Percentiles rank a stretch among this genome's conserved stretches.
These are phyloP conservation scores for Glonium stellatum DNA, from an alignment of 495 filamentous ascomycete genomes.

Conservation along the genomic window DNA sequence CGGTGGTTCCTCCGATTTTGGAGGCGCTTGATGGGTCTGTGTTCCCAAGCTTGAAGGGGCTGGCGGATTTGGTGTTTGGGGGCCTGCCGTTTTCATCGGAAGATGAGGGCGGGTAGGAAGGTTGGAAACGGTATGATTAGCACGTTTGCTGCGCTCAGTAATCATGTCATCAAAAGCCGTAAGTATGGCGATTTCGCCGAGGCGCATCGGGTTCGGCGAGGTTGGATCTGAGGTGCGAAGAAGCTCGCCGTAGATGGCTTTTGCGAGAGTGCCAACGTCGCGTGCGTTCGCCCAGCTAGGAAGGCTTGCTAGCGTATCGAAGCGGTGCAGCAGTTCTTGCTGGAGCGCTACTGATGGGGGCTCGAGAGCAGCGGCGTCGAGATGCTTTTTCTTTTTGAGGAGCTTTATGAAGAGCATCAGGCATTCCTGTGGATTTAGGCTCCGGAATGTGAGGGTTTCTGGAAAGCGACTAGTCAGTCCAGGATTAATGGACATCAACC, in stretches of 20 bases:
- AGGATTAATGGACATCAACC: constrained; percentile 55
- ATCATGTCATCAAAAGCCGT: constrained; percentile 10
- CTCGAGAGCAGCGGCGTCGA: constrained; percentile 26
- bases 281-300: constrained; percentile 63
- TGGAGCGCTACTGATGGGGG: constrained; percentile 1
- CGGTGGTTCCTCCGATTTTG: too few relatives aligned
- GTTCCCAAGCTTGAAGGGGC: not conserved
- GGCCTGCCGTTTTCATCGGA: not conserved
- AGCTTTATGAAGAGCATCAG: constrained; percentile 34
- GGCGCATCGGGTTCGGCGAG: not conserved
- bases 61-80: not conserved
- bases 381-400: constrained; percentile 20
- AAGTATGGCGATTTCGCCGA: constrained; percentile 13
- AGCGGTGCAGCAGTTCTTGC: constrained; percentile 34
- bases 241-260: constrained; percentile 43
- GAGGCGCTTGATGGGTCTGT: not conserved
- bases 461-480: constrained; percentile 57
- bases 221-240: constrained; percentile 33
- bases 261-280: constrained; percentile 54
- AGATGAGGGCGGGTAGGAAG: not conserved
- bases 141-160: constrained; percentile 11
- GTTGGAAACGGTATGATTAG: not conserved
- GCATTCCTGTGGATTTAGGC: constrained; percentile 42
- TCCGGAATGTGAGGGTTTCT: constrained; percentile 47
- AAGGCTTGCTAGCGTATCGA: constrained; percentile 41